phyloP scores from a whole-genome alignment of 2,329 filamentous ascomycete genomes.

The Fusarium keratoplasticum region DNA sequence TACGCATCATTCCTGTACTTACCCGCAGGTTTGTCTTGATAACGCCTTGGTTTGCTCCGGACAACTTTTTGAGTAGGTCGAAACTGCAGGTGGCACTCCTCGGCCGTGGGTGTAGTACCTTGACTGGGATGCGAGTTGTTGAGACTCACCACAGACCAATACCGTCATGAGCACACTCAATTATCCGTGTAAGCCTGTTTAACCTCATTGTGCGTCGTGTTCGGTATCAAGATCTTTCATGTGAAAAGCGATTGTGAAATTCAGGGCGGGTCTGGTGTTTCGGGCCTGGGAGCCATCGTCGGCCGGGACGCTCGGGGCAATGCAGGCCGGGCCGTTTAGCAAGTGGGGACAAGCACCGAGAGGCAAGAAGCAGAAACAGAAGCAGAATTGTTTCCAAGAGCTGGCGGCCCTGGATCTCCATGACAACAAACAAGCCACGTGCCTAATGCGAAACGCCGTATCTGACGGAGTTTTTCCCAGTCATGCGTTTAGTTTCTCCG shows the following conservation, averaged over 20 bases:
- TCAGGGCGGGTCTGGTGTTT: conserved; percentile 3
- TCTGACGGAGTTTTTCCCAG: conserved; percentile 3
- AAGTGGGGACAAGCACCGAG: conserved; percentile 22
- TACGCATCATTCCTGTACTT: neutral
- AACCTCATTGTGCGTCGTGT: neutral
- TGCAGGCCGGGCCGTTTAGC: conserved; percentile 19
- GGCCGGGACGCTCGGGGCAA: conserved; percentile 31
- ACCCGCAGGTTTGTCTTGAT: neutral
- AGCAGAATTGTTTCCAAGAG: neutral
- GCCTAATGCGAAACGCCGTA: conserved; percentile 22
- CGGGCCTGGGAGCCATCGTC: conserved; percentile 36
- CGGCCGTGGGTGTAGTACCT: neutral
- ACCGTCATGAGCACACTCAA: neutral
- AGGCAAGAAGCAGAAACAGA: neutral
- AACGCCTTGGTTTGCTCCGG: neutral
- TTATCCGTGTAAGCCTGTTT: neutral
- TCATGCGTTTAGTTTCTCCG: conserved; percentile 23
- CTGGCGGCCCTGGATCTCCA: conserved; percentile 19
- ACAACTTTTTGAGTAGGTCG: neutral
- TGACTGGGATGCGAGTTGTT: neutral
- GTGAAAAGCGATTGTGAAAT: neutral
- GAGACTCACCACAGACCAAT: neutral
- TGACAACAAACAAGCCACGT: conserved; percentile 27
- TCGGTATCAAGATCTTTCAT: neutral
- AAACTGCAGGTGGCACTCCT: neutral